phyloP scores from a whole-genome alignment of 1,284 basidiomycete species.

The Microstroma glucosiphilum region DNA sequence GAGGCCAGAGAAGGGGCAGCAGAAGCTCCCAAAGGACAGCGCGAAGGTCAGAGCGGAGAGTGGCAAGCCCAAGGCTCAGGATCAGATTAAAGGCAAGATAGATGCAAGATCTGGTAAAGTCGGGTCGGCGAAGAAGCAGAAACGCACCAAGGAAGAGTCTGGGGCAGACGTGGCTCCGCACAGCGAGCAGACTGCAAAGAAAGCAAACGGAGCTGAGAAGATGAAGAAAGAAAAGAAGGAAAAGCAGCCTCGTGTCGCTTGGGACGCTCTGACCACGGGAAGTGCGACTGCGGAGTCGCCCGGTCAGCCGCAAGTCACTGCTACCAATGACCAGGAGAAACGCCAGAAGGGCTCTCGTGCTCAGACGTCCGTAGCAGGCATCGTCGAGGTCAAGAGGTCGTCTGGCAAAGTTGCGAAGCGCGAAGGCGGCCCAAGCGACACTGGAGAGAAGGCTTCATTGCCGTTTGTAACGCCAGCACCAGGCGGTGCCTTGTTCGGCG shows the following conservation, averaged over 20 bases:
- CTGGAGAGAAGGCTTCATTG: neutral
- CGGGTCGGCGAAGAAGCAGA: neutral
- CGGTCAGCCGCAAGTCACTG: neutral
- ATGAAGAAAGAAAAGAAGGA: neutral
- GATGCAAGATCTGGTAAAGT: neutral
- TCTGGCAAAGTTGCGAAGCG: neutral
- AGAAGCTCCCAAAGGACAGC: neutral
- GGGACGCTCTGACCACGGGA: neutral
- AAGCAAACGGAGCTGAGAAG: neutral
- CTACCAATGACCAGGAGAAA: neutral
- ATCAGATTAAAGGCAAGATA: too few relatives aligned
- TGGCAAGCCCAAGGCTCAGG: too few relatives aligned
- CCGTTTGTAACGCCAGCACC: too few relatives aligned
- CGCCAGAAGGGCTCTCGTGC: neutral
- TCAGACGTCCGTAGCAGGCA: constrained; percentile 3
- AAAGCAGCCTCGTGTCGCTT: neutral
- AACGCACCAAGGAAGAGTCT: neutral
- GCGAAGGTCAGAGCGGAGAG: neutral
- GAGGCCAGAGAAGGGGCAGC: neutral
- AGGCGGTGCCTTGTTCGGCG: neutral
- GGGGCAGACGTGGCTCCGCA: neutral
- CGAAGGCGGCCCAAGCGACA: neutral
- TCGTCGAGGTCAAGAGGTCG: constrained; percentile 5
- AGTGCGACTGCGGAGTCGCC: neutral
- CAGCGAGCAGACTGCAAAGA: neutral